Percentiles rank a stretch among this genome's conserved stretches.
Conservation (phyloP, 371 early-diverging fungal genomes). For the Rhizopus stolonifer region DNA sequence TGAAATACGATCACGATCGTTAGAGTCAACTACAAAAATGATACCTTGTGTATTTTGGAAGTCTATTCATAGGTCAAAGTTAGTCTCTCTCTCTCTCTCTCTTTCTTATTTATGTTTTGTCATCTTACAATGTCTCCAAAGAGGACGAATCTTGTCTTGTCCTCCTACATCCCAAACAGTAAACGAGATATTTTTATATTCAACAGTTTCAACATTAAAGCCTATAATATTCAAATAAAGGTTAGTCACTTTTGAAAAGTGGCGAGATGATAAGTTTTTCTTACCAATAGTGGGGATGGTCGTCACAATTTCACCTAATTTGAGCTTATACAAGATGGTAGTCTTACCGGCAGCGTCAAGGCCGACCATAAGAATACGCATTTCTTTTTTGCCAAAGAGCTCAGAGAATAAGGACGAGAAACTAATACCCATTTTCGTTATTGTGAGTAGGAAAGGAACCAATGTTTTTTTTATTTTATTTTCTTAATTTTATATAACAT, state of each 20-base stretch:
- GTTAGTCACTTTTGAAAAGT: not conserved
- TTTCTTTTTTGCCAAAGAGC: slow-evolving; percentile 83
- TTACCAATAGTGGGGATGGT: slow-evolving; percentile 89
- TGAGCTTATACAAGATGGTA: slow-evolving; percentile 87
- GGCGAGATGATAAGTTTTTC: slow-evolving; percentile 5
- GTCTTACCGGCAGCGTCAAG: slow-evolving; percentile 99
- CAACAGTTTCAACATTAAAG: slow-evolving; percentile 92
- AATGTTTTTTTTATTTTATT: not conserved
- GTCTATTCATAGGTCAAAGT: slow-evolving; percentile 56
- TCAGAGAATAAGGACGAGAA: slow-evolving; percentile 46
- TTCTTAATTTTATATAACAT: too few species aligned
- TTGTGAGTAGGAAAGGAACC: too few species aligned
- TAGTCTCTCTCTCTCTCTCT: not conserved
- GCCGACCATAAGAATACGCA: slow-evolving; percentile 97
- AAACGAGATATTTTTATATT: slow-evolving; percentile 97
- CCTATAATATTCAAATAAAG: slow-evolving; percentile 46
- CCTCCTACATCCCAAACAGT: slow-evolving; percentile 96
- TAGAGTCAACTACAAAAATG: slow-evolving; percentile 95
- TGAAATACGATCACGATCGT: slow-evolving; percentile 89
- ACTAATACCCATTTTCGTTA: slow-evolving; percentile 44
- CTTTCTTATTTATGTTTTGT: not conserved
- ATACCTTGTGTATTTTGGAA: slow-evolving; percentile 97
- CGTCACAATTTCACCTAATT: slow-evolving; percentile 93
- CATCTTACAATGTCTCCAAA: slow-evolving; percentile 55
- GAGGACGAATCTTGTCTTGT: slow-evolving; percentile 61